A percentile compares a stretch with the other conserved stretches of the same genome.
phyloP scores from a whole-genome alignment of 345 rosid species.

The Triadica sebifera region DNA sequence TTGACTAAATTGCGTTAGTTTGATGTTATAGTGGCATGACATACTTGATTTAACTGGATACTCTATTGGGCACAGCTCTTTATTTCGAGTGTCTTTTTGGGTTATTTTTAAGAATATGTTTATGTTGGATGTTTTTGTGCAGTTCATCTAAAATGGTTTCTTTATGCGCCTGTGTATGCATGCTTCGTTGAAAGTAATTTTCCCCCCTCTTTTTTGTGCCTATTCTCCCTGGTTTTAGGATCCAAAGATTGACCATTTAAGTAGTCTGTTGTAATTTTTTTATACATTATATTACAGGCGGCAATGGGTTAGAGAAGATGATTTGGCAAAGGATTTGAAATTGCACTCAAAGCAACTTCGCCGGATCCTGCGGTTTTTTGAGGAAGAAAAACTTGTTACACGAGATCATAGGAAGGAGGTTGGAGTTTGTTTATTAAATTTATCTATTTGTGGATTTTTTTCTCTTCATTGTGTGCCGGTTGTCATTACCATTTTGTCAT shows the following conservation, averaged over 20 bases:
- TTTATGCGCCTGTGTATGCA: not conserved
- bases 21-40: not conserved
- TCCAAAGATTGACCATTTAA: not conserved
- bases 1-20: not conserved
- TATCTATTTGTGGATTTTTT: not conserved
- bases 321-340: slow-evolving; percentile 83
- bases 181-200: not conserved
- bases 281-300: slow-evolving; percentile 42
- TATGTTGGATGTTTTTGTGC: not conserved
- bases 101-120: not conserved
- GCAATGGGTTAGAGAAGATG: slow-evolving; percentile 96
- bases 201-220: not conserved
- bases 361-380: slow-evolving; percentile 61
- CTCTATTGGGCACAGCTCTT: not conserved
- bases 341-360: slow-evolving; percentile 79
- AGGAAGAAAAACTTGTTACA: slow-evolving; percentile 74
- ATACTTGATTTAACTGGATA: not conserved
- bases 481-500: not conserved
- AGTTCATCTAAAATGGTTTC: not conserved
- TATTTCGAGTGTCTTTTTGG: not conserved
- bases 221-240: not conserved
- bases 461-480: not conserved
- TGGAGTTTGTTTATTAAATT: slow-evolving; percentile 4
- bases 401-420: slow-evolving; percentile 91
- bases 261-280: not conserved